Base-by-base conservation (phyloP, 2,329 filamentous ascomycete species). In the Emergomyces orientalis region DNA sequence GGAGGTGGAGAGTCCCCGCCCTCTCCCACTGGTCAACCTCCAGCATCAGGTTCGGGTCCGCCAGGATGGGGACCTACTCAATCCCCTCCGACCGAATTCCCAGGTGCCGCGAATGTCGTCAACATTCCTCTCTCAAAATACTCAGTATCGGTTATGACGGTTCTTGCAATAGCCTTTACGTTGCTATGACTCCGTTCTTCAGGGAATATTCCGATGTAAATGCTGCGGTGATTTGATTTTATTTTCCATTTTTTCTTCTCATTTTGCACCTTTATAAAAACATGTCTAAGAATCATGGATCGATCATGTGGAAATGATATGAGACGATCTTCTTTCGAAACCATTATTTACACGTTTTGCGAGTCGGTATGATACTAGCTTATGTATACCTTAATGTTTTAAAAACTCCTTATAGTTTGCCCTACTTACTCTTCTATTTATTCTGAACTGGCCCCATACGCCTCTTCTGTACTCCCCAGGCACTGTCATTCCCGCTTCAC, bases 1-100 rank as follows among this genome's bases (percentile, higher is more conserved):
- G 34, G 56, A 39, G 56, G 27, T 2, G 41, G 22, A 30, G 17
- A 7, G 13, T 19, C 25, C 17, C 47, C 25, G 9, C 27, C 56
- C 34, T 37, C 34, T 37, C 34, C 34, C 8, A 37, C 34, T 9
- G 11, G 3, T 34, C 30, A 41, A 5, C 54, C 19, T 25, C 22
- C 47, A 25, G 47, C 22, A 32, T 32, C 54, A 19, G 41, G 32
- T 4, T 32, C 32, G 25, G 41, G 22, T 32, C 45, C 41, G 3
- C 14, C 57, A 34, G 17, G 41, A 45, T 41, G 57, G 41, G 49
- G 9, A 17, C 45, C 57, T 52, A 43, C 30, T 32, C 30, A 60
- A 25, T n/a, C 59, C 1, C 37, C 47, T 3, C 59, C 59, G 32
- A 37, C 32, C 52, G 32, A 47, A 9, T 61, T 56, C 60, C 60